Percentiles rank a stretch among this genome's conserved stretches.
Evolutionary conservation across 2,329 filamentous ascomycete species (phyloP).

Genomic region (Leptographium galeiforme): DNA sequence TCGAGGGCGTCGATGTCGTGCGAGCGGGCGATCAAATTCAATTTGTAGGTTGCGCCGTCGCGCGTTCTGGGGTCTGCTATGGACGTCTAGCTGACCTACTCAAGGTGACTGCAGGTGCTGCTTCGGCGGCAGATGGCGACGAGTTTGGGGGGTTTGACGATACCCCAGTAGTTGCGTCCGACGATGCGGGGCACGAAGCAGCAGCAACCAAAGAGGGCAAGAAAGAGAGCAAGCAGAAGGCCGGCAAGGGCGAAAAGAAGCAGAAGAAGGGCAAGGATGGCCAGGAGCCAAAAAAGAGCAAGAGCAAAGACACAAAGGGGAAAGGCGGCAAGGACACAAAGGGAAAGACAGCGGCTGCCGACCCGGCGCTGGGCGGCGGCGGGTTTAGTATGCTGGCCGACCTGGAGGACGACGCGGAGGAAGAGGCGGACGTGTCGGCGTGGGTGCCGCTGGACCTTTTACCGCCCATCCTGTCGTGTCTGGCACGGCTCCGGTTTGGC

Average conservation of each 20-base stretch:
- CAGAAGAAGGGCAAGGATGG: slow-evolving; percentile 8
- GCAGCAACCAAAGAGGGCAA: neutral
- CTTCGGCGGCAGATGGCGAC: slow-evolving; percentile 15
- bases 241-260: slow-evolving; percentile 5
- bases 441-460: slow-evolving; percentile 70
- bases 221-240: slow-evolving; percentile 5
- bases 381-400: slow-evolving; percentile 44
- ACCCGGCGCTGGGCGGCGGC: slow-evolving; percentile 29
- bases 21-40: slow-evolving; percentile 45
- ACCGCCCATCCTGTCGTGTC: slow-evolving; percentile 52
- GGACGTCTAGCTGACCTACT: neutral
- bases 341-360: slow-evolving; percentile 15
- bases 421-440: slow-evolving; percentile 58
- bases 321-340: slow-evolving; percentile 14
- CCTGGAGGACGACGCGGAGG: slow-evolving; percentile 34
- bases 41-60: slow-evolving; percentile 30
- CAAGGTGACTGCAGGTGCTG: slow-evolving; percentile 14
- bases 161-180: neutral
- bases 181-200: neutral
- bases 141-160: slow-evolving; percentile 21
- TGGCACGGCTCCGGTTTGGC: slow-evolving; percentile 68
- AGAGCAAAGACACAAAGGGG: slow-evolving; percentile 4
- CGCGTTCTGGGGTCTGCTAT: neutral
- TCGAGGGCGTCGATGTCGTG: slow-evolving; percentile 81
- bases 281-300: neutral